Evolutionary conservation across 768 basidiomycete species (phyloP).

Genomic region (Boletus pseudo-olivaceus): DNA sequence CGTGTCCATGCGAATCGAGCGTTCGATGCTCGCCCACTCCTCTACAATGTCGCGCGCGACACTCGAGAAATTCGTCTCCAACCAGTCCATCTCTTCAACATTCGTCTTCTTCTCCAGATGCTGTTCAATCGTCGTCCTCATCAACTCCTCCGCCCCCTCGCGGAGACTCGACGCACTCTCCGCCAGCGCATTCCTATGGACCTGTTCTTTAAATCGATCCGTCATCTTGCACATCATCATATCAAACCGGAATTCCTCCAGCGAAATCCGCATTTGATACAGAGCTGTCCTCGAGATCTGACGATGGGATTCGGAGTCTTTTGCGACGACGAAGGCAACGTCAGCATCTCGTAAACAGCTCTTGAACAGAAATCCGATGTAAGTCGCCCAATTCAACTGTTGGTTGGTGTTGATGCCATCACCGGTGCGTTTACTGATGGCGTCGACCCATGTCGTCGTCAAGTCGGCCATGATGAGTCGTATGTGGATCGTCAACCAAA

Average conservation of each 20-base stretch:
- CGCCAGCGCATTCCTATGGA: constrained; percentile 16
- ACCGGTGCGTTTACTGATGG: constrained; percentile 20
- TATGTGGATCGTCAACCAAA: constrained; percentile 51
- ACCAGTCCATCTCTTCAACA: constrained; percentile 34
- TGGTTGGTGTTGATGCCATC: constrained; percentile 19
- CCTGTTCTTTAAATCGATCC: constrained; percentile 15
- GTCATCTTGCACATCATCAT: constrained; percentile 32
- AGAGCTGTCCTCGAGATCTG: constrained; percentile 47
- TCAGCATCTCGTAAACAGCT: constrained; percentile 46
- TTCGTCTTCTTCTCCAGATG: constrained; percentile 26
- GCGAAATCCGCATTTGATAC: constrained; percentile 40
- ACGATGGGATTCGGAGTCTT: constrained; percentile 48
- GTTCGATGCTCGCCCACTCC: constrained; percentile 45
- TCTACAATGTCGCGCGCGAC: constrained; percentile 37
- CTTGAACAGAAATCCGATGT: constrained; percentile 42
- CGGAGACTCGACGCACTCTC: constrained; percentile 15
- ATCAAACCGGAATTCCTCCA: constrained; percentile 52
- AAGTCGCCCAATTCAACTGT: constrained; percentile 46
- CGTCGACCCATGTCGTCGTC: constrained; percentile 39
- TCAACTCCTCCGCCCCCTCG: constrained; percentile 3
- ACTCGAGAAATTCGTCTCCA: constrained; percentile 39
- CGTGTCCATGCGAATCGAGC: constrained; percentile 37
- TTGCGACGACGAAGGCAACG: constrained; percentile 45
- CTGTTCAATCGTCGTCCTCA: background rate
- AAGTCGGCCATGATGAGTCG: constrained; percentile 50